A percentile compares a stretch with the other conserved stretches of the same genome.
Conservation (phyloP, 2,329 filamentous ascomycete genomes). For the Niveomyces coronatus region DNA sequence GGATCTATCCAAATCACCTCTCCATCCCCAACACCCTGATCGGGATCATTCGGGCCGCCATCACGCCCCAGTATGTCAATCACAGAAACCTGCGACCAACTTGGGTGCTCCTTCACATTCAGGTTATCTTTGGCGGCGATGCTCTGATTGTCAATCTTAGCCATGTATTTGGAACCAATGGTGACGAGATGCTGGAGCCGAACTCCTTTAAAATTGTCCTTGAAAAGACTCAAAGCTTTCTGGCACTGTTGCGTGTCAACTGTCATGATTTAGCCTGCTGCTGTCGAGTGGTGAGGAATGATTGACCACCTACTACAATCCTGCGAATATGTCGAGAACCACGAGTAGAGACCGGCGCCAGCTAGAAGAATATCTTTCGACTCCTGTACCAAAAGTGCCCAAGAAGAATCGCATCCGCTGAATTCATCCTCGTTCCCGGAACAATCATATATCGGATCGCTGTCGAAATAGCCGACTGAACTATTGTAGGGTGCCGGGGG, state of each 20-base stretch:
- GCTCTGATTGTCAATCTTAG: background rate
- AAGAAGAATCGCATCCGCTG: background rate
- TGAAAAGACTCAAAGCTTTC: background rate
- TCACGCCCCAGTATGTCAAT: constrained; percentile 6
- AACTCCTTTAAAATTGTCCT: background rate
- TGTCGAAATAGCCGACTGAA: background rate
- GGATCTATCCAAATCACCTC: too few relatives aligned
- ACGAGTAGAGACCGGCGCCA: background rate
- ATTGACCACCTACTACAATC: background rate
- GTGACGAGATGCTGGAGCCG: background rate
- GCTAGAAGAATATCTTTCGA: background rate
- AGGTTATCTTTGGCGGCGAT: background rate
- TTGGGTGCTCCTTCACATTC: background rate
- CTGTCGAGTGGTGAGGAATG: background rate
- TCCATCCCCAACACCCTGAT: too few relatives aligned
- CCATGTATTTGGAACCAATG: background rate
- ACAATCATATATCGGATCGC: background rate
- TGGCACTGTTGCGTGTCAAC: background rate
- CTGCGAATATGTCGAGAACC: background rate
- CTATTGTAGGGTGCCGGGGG: constrained; percentile 14
- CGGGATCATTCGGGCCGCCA: too few relatives aligned
- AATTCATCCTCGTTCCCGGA: background rate
- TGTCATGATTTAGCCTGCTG: background rate
- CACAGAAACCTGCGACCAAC: background rate
- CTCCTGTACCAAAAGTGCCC: background rate